Evolutionary conservation across 2,329 filamentous ascomycete species (phyloP), one percentile per base, ranked within the genome.

Genomic region (Fusarium illudens): DNA sequence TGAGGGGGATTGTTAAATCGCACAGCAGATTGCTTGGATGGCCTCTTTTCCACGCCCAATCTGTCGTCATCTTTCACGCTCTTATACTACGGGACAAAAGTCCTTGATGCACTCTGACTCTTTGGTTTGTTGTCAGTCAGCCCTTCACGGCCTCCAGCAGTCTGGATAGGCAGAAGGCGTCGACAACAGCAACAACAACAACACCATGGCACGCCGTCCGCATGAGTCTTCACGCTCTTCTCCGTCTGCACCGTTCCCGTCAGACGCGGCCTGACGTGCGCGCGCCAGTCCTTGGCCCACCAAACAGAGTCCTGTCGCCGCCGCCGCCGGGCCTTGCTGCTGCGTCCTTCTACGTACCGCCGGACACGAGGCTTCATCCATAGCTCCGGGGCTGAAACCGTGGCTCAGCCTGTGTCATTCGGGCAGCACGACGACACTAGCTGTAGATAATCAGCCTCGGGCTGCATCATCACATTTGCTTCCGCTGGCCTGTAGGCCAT

Each of bases 321-420:
- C 57, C 42, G 51, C 27, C 49, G 55, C 48, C 60, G n/a, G 53
- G 50, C 46, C 54, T 62, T 33, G 42, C 34, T 60, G 34, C 44
- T 32, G 15, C 57, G 46, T 72, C 48, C 57, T 44, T 60, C 56
- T 53, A n/a, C n/a, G n/a, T n/a, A 36, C 17, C 36, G 34, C 48
- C 27, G 49, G 39, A 53, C 36, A 46, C 50, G 62, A 42, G 37
- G 20, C 37, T 42, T 20, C 22, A 44, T 68, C 60, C 71, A 64
- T 71, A 62, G 68, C 62, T 51, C 65, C 58, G 61, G 60, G 67
- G 61, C 66, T 73, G 72, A 74, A 72, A 73, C 68, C 67, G 60
- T 71, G 68, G 71, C 68, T 74, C 65, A 62, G 69, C 62, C 53
- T 64, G 54, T 68, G 55, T 66, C 65, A 67, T 70, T 60, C 61